Evolutionary conservation across 257 asterid genomes (phyloP), one percentile per base, ranked within the genome.

Genomic region (Apocynum venetum): DNA sequence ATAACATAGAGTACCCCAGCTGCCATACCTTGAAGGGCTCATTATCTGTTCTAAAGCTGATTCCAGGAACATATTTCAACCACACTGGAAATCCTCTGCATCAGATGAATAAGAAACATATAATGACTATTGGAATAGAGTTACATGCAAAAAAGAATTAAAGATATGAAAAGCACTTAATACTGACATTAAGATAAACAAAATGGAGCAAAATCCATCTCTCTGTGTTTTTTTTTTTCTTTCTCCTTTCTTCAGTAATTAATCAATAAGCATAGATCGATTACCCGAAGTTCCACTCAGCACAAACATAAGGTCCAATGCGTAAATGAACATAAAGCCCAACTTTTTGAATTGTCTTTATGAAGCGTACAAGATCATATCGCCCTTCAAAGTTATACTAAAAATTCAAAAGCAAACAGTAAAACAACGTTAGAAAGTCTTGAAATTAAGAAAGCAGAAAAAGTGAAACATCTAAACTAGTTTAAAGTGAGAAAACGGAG

Each of bases 251-350:
- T 41, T 67, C 31, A 19, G 11, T 43, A 43, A 44, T 15, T 43
- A 41, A 46, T 36, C 38, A 68, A 68, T 8, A 68, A 41, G 53
- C 53, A 44, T 0, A 17, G 51, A 38, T 13, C 57, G 64, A 61
- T 82, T 84, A 91, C 96, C 96, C 96, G 72, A 84, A 91, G 76
- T 91, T 91, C 96, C 96, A 91, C 72, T 91, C 96, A 70, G 91
- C 92, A 82, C 96, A 91, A 69, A 89, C 91, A 72, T 91, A 91
- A 71, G 96, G 96, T 69, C 96, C 96, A 71, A 91, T 82, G 35
- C 96, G 89, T 15, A 89, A 84, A 82, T 85, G 75, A 76, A 82
- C 91, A 79, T 80, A 87, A 31, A 91, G 88, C 40, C 91, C 94
- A 78, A 66, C 85, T 78, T 82, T 88, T 69, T 86, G 87, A 61